A percentile compares a stretch with the other conserved stretches of the same genome.
These are phyloP conservation scores for Acidiella bohemica DNA, from an alignment of 495 filamentous ascomycete genomes.

Conservation along the genomic window DNA sequence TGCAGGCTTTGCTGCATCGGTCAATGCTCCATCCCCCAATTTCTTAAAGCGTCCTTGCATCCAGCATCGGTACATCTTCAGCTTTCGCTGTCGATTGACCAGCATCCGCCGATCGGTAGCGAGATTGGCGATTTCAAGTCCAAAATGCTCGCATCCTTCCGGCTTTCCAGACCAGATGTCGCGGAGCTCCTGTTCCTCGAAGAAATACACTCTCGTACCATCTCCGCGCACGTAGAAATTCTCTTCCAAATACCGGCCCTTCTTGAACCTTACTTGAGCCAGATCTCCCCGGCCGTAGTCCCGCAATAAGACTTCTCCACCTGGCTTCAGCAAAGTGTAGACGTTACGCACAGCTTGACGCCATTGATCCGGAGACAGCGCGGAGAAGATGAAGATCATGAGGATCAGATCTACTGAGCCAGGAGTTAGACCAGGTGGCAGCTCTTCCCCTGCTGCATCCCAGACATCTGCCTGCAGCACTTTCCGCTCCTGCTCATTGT, in stretches of 20 bases:
- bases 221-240: conserved; percentile 96
- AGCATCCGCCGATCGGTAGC: conserved; percentile 76
- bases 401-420: conserved; percentile 77
- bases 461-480: conserved; percentile 78
- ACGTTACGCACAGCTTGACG: conserved; percentile 67
- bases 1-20: too few relatives aligned
- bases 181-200: conserved; percentile 69
- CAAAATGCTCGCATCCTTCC: conserved; percentile 5
- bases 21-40: too few relatives aligned
- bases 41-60: conserved; percentile 87
- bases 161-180: conserved; percentile 49
- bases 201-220: conserved; percentile 95
- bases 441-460: conserved; percentile 51
- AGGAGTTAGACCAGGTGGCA: conserved; percentile 64
- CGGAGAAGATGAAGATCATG: conserved; percentile 95
- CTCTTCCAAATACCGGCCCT: conserved; percentile 78
- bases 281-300: conserved; percentile 94
- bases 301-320: conserved; percentile 79
- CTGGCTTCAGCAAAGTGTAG: conserved; percentile 66
- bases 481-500: conserved; percentile 38
- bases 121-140: conserved; percentile 60
- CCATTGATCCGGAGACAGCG: conserved; percentile 77
- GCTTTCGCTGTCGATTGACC: conserved; percentile 74
- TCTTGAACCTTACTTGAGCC: conserved; percentile 92
- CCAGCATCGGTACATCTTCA: conserved; percentile 99